Conservation (phyloP, 2,329 filamentous ascomycete species). For the Penicillium sumatraense region DNA sequence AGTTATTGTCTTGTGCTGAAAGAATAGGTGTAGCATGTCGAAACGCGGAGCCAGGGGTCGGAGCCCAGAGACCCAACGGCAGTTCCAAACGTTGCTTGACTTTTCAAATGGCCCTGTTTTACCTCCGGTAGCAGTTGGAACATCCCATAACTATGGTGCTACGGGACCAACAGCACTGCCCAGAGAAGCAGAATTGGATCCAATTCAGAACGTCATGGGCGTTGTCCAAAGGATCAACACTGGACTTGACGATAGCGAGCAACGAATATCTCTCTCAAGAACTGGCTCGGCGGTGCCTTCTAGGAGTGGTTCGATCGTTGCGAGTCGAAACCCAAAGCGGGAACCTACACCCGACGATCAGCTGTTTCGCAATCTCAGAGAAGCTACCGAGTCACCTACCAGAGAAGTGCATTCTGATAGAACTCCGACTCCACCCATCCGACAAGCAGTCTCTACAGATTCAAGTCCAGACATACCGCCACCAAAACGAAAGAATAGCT, state of each 20-base stretch:
- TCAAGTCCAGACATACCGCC: conserved; percentile 34
- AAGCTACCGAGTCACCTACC: conserved; percentile 29
- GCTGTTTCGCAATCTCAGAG: conserved; percentile 33
- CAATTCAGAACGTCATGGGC: conserved; percentile 34
- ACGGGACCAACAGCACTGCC: conserved; percentile 41
- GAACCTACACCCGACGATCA: conserved; percentile 42
- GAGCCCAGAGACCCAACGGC: neutral
- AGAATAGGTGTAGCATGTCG: conserved; percentile 4
- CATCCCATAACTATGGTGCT: conserved; percentile 48
- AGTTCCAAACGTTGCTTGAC: conserved; percentile 25
- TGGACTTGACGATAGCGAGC: conserved; percentile 25
- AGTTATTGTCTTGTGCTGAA: neutral
- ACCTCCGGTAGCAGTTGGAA: conserved; percentile 43
- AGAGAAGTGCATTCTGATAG: conserved; percentile 29
- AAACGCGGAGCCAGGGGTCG: neutral
- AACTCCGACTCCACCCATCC: conserved; percentile 41
- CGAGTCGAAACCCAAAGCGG: conserved; percentile 28
- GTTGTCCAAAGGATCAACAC: conserved; percentile 41
- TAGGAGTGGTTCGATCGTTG: neutral
- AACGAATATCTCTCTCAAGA: conserved; percentile 4
- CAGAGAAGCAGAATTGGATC: conserved; percentile 35
- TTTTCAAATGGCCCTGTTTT: conserved; percentile 28
- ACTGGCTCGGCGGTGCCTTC: neutral
- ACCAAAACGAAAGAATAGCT: conserved; percentile 11
- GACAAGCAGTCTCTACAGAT: conserved; percentile 36